phyloP scores from a whole-genome alignment of 345 rosid genomes.

The Pugionium dolabratum region DNA sequence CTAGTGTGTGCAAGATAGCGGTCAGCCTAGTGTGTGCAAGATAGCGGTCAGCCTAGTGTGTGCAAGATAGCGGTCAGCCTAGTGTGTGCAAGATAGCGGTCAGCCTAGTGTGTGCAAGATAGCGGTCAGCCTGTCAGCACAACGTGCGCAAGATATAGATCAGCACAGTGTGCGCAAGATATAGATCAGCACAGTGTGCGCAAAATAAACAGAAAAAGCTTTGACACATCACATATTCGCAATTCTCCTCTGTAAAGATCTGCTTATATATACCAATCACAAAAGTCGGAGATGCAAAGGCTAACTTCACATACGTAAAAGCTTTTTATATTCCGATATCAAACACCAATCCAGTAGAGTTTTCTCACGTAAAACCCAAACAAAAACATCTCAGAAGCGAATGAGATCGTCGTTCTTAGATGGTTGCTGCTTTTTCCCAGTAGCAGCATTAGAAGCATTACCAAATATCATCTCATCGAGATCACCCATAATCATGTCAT shows the following conservation, averaged over 20 bases:
- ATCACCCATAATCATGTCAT: constrained; percentile 93
- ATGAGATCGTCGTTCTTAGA: constrained; percentile 80
- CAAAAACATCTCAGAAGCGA: constrained; percentile 45
- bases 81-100: too few relatives aligned
- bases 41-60: too few relatives aligned
- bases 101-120: too few relatives aligned
- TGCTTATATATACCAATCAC: neutral
- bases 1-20: too few relatives aligned
- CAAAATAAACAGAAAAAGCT: neutral
- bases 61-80: too few relatives aligned
- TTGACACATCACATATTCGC: neutral
- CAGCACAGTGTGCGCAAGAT: too few relatives aligned
- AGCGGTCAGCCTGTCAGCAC: too few relatives aligned
- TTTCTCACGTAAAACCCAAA: neutral
- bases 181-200: too few relatives aligned
- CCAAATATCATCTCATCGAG: constrained; percentile 96
- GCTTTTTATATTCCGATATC: neutral
- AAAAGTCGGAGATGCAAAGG: neutral
- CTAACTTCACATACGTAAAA: constrained; percentile 11
- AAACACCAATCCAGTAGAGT: constrained; percentile 27
- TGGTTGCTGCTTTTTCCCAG: constrained; percentile 55
- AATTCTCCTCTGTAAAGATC: neutral
- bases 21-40: too few relatives aligned
- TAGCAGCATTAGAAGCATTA: constrained; percentile 46
- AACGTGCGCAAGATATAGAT: too few relatives aligned